These are phyloP conservation scores for Boletus speciosus DNA, from an alignment of 768 basidiomycete genomes.

Conservation along the genomic window DNA sequence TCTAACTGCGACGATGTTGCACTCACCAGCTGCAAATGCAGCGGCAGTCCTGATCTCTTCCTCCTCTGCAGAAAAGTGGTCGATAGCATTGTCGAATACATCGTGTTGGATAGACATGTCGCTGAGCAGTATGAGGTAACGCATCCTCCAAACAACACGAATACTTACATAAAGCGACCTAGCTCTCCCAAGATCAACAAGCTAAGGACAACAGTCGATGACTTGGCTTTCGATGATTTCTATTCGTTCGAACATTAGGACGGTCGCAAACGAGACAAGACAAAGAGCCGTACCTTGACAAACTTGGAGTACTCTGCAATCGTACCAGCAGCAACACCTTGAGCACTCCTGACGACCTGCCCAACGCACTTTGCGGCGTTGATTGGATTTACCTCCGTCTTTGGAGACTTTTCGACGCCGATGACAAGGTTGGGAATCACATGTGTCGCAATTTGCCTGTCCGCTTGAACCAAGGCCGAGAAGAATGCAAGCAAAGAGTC, in stretches of 20 bases:
- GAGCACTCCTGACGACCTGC: constrained; percentile 70
- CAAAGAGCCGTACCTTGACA: constrained; percentile 53
- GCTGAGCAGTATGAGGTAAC: constrained; percentile 39
- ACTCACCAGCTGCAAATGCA: constrained; percentile 85
- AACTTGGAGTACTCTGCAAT: constrained; percentile 83
- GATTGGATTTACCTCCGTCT: constrained; percentile 48
- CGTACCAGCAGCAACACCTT: constrained; percentile 71
- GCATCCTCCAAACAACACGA: not conserved
- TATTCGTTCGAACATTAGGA: constrained; percentile 19
- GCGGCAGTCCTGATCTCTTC: constrained; percentile 90
- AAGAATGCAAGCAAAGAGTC: constrained; percentile 85
- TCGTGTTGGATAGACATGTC: constrained; percentile 82
- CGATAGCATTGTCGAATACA: constrained; percentile 72
- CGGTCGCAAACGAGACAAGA: not conserved
- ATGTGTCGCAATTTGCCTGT: constrained; percentile 77
- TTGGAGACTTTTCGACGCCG: constrained; percentile 60
- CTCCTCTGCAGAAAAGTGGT: constrained; percentile 70
- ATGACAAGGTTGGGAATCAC: constrained; percentile 74
- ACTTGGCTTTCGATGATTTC: constrained; percentile 58
- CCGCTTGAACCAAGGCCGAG: constrained; percentile 75
- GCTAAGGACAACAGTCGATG: constrained; percentile 73
- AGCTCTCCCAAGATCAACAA: constrained; percentile 90
- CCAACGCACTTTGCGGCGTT: constrained; percentile 88
- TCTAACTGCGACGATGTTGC: not conserved
- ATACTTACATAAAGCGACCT: constrained; percentile 76